A percentile compares a stretch with the other conserved stretches of the same genome.
phyloP scores from a whole-genome alignment of 73 alveolate species.

The Durusdinium trenchii region DNA sequence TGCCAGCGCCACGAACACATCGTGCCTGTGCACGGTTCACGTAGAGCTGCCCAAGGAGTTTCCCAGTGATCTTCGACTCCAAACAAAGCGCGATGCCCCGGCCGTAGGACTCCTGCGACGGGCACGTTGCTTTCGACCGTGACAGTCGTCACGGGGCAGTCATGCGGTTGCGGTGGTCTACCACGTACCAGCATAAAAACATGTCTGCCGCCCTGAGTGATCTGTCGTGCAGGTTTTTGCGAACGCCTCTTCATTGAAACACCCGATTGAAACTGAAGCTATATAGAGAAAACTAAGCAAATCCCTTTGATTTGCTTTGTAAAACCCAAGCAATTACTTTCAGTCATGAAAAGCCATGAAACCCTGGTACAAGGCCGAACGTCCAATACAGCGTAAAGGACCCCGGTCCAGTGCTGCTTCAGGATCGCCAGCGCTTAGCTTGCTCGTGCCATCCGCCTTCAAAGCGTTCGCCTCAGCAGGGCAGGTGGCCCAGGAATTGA shows the following conservation, averaged over 20 bases:
- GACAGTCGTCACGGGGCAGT: no score
- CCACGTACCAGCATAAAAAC: no score
- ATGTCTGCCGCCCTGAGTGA: no score
- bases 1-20: neutral
- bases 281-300: no score
- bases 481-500: no score
- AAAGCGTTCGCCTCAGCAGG: neutral
- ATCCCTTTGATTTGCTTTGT: no score
- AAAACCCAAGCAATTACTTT: no score
- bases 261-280: no score
- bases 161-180: no score
- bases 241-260: no score
- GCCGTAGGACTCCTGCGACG: conserved; percentile 19
- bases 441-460: conserved; percentile 4
- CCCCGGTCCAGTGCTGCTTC: neutral
- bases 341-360: neutral
- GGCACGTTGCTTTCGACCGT: no score
- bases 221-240: no score
- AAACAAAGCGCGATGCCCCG: conserved; percentile 8
- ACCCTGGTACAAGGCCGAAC: neutral
- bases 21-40: conserved; percentile 92
- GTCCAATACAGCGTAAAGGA: neutral
- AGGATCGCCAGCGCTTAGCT: neutral
- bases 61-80: conserved; percentile 20
- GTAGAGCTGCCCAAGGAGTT: conserved; percentile 75